phyloP scores from a whole-genome alignment of 495 filamentous ascomycete species.

The Aeminium ludgeri region DNA sequence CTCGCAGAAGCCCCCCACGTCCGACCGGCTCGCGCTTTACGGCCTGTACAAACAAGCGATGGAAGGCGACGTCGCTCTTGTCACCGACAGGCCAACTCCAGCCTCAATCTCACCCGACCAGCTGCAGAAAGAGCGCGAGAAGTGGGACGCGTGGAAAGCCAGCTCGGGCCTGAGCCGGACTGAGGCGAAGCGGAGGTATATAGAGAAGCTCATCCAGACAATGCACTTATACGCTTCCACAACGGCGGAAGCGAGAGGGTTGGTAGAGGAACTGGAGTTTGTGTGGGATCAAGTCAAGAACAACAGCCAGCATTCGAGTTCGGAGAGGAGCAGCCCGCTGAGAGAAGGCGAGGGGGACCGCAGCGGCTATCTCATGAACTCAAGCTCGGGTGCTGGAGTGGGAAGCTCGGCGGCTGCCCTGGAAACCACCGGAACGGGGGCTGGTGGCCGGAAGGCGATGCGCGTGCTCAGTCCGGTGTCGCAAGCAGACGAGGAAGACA shows the following conservation, averaged over 20 bases:
- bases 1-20: slow-evolving; percentile 66
- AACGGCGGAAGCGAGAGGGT: slow-evolving; percentile 68
- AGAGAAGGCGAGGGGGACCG: slow-evolving; percentile 5
- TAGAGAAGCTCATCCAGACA: slow-evolving; percentile 81
- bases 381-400: slow-evolving; percentile 7
- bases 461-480: slow-evolving; percentile 65
- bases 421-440: not conserved
- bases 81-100: slow-evolving; percentile 62
- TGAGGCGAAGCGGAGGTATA: slow-evolving; percentile 87
- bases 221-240: slow-evolving; percentile 86
- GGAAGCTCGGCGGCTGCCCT: slow-evolving; percentile 7
- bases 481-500: slow-evolving; percentile 55
- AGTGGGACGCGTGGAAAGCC: slow-evolving; percentile 74
- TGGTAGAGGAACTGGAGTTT: slow-evolving; percentile 90
- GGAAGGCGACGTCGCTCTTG: slow-evolving; percentile 88
- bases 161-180: slow-evolving; percentile 67
- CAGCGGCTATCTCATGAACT: slow-evolving; percentile 7
- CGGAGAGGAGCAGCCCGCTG: slow-evolving; percentile 11
- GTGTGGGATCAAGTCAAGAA: slow-evolving; percentile 96
- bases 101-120: slow-evolving; percentile 7
- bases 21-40: slow-evolving; percentile 79
- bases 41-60: slow-evolving; percentile 97
- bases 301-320: slow-evolving; percentile 32
- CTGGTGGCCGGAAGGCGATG: slow-evolving; percentile 22
- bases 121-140: slow-evolving; percentile 13